Percentiles rank a stretch among this genome's conserved stretches.
These are phyloP conservation scores for Dendrobium catenatum DNA, from an alignment of 106 monocot species.

Conservation along the genomic window DNA sequence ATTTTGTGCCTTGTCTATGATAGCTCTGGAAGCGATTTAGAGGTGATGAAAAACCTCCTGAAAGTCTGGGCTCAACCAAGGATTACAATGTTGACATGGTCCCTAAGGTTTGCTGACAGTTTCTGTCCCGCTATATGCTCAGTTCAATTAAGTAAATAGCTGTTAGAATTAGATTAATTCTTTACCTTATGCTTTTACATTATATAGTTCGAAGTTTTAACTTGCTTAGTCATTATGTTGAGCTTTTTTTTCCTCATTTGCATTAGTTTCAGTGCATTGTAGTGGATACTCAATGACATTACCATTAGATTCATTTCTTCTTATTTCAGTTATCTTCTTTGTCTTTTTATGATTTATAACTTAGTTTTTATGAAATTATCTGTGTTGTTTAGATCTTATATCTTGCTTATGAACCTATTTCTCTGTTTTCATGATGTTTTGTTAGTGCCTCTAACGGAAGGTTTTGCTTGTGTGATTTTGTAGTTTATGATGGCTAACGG, in stretches of 20 bases:
- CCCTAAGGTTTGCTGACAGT: conserved; percentile 44
- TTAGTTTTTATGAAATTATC: not conserved
- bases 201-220: not conserved
- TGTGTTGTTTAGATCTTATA: not conserved
- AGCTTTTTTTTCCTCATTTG: not conserved
- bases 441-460: not conserved
- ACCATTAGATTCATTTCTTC: not conserved
- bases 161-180: not conserved
- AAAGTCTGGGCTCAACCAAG: conserved; percentile 59
- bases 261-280: not conserved
- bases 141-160: too few species aligned
- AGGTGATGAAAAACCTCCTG: conserved; percentile 57
- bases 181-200: not conserved
- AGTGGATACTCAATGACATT: not conserved
- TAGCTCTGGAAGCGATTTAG: conserved; percentile 90
- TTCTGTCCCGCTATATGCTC: not conserved
- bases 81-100: conserved; percentile 91
- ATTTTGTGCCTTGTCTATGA: not conserved
- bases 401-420: not conserved
- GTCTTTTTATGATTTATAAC: not conserved
- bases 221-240: too few species aligned
- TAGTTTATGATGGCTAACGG: conserved; percentile 99
- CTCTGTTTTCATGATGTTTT: not conserved
- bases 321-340: not conserved
- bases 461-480: not conserved